Percentiles rank a stretch among this genome's conserved stretches.
These are phyloP conservation scores for Vanrija sp. DNA, from an alignment of 1,284 basidiomycete species.

Conservation along the genomic window DNA sequence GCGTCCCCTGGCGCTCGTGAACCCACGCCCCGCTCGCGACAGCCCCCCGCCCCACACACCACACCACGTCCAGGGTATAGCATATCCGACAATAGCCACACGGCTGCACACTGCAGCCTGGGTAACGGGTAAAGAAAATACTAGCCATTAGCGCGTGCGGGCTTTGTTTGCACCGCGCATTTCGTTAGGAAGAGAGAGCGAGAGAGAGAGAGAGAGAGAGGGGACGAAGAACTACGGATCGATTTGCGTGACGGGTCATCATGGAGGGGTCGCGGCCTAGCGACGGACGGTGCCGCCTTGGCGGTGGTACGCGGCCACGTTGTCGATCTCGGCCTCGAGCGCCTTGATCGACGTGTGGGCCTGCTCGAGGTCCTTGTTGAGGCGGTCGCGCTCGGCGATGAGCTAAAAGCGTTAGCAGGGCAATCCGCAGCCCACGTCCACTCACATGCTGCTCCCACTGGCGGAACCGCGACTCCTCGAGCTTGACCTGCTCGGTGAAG, in stretches of 20 bases:
- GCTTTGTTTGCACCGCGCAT: neutral
- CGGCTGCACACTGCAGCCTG: neutral
- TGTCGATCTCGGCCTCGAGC: slow-evolving; percentile 83
- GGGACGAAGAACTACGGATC: neutral
- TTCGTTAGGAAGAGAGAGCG: neutral
- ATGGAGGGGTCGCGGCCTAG: slow-evolving; percentile 20
- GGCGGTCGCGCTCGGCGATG: slow-evolving; percentile 89
- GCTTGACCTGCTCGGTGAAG: slow-evolving; percentile 99
- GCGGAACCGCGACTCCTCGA: slow-evolving; percentile 94
- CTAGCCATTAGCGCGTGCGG: neutral
- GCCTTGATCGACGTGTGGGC: slow-evolving; percentile 89
- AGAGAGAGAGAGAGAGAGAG: neutral
- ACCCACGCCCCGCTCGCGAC: too few species aligned
- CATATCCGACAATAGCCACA: neutral
- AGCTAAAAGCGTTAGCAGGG: slow-evolving; percentile 48
- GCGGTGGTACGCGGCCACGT: slow-evolving; percentile 74
- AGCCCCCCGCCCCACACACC: too few species aligned
- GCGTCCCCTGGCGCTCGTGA: too few species aligned
- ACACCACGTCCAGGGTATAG: neutral
- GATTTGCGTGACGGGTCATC: neutral
- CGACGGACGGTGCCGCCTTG: slow-evolving; percentile 45
- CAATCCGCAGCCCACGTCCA: slow-evolving; percentile 19
- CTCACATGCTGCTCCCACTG: slow-evolving; percentile 98
- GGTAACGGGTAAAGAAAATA: neutral
- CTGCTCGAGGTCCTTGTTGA: slow-evolving; percentile 89